These are phyloP conservation scores for Penicillium sp. DNA, from an alignment of 2,329 filamentous ascomycete species.

Conservation along the genomic window DNA sequence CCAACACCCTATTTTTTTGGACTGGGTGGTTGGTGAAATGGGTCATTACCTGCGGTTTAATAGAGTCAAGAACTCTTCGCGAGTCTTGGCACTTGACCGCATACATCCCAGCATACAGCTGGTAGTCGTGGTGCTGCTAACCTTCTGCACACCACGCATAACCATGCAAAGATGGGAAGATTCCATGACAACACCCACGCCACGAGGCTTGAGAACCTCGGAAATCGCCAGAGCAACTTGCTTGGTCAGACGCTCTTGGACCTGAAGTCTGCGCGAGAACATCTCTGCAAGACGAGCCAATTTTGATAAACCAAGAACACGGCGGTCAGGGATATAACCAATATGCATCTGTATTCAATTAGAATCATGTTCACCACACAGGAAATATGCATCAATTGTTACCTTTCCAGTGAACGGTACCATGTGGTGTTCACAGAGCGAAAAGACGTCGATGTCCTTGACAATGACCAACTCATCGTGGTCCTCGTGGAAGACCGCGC, in stretches of 20 bases:
- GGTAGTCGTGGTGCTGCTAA: constrained; percentile 80
- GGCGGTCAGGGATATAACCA: constrained; percentile 88
- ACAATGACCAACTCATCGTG: constrained; percentile 98
- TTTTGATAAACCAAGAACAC: constrained; percentile 94
- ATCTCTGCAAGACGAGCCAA: constrained; percentile 94
- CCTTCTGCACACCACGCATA: constrained; percentile 97
- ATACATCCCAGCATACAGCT: constrained; percentile 98
- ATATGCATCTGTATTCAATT: constrained; percentile 78
- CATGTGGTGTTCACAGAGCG: constrained; percentile 93
- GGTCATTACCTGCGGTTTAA: constrained; percentile 55
- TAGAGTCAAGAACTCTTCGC: constrained; percentile 91
- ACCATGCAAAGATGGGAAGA: constrained; percentile 97
- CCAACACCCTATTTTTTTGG: constrained; percentile 27
- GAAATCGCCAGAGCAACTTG: constrained; percentile 93
- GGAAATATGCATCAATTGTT: constrained; percentile 23
- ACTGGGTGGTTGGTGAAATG: constrained; percentile 13
- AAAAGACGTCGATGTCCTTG: constrained; percentile 94
- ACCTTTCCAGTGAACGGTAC: constrained; percentile 96
- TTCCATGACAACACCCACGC: constrained; percentile 96
- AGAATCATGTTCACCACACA: constrained; percentile 5
- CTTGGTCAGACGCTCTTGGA: constrained; percentile 93
- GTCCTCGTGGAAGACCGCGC: constrained; percentile 91
- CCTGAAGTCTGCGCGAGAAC: constrained; percentile 89
- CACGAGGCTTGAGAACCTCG: constrained; percentile 88
- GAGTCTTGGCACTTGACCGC: constrained; percentile 85